Evolutionary conservation across 2,329 filamentous ascomycete genomes (phyloP).

Genomic region (Grosmannia huntii): DNA sequence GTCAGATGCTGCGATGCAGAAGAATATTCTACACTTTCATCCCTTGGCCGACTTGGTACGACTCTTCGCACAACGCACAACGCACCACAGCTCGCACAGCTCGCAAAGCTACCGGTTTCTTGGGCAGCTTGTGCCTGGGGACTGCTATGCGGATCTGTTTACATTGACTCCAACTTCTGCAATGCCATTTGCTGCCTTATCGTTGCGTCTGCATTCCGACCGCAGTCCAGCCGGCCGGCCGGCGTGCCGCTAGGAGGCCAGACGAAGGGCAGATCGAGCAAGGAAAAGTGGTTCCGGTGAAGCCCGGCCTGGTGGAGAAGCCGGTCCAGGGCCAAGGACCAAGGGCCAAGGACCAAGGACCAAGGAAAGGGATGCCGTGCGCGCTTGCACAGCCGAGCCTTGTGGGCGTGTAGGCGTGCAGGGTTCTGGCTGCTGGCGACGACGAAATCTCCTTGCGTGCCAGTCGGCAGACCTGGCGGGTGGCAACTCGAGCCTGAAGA

Average conservation of each 20-base stretch:
- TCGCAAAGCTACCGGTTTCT: neutral
- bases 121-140: neutral
- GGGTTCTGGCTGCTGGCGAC: neutral
- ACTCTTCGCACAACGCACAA: too few relatives aligned
- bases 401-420: neutral
- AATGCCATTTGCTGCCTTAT: neutral
- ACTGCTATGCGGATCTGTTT: neutral
- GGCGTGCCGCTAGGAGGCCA: neutral
- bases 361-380: neutral
- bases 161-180: neutral
- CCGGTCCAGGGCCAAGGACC: neutral
- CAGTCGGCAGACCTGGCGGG: conserved; percentile 4
- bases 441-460: conserved; percentile 11
- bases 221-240: neutral
- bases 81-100: neutral
- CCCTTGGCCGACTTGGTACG: too few relatives aligned
- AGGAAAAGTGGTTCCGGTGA: neutral
- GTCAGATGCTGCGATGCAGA: neutral
- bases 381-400: neutral
- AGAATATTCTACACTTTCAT: neutral
- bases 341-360: too few relatives aligned
- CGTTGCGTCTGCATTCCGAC: neutral
- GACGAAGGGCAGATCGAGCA: neutral
- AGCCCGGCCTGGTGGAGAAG: neutral
- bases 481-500: neutral